A percentile compares a stretch with the other conserved stretches of the same genome.
Evolutionary conservation across 2,329 filamentous ascomycete species (phyloP).

Genomic region (Calonectria crousiana): DNA sequence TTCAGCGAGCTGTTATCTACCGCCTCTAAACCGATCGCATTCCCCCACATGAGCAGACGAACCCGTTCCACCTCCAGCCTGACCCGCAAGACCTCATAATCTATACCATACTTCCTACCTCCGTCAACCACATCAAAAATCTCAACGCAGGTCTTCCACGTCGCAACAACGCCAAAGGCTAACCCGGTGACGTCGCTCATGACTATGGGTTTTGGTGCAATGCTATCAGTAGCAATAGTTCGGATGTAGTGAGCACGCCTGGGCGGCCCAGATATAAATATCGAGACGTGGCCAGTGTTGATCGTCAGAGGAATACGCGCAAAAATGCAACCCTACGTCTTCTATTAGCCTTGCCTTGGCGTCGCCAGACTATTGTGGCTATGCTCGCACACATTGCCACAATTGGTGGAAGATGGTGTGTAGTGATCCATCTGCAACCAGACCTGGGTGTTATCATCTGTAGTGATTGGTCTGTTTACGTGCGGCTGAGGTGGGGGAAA

Average conservation of each 20-base stretch:
- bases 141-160: not conserved
- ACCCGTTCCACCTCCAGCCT: not conserved
- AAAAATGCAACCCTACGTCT: not conserved
- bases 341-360: not conserved
- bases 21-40: not conserved
- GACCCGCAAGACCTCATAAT: not conserved
- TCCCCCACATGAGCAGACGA: not conserved
- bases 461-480: not conserved
- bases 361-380: not conserved
- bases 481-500: not conserved
- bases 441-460: not conserved
- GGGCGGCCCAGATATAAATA: not conserved
- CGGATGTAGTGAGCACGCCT: not conserved
- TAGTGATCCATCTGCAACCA: not conserved
- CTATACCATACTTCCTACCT: not conserved
- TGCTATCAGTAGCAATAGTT: not conserved
- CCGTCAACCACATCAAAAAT: not conserved
- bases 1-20: not conserved
- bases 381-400: not conserved
- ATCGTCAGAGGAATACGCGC: not conserved
- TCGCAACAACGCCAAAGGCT: not conserved
- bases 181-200: not conserved
- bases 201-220: not conserved
- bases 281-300: not conserved
- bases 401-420: not conserved